Evolutionary conservation across 2,329 filamentous ascomycete genomes (phyloP), one percentile per base, ranked within the genome.

Genomic region (Colletotrichum liriopes): DNA sequence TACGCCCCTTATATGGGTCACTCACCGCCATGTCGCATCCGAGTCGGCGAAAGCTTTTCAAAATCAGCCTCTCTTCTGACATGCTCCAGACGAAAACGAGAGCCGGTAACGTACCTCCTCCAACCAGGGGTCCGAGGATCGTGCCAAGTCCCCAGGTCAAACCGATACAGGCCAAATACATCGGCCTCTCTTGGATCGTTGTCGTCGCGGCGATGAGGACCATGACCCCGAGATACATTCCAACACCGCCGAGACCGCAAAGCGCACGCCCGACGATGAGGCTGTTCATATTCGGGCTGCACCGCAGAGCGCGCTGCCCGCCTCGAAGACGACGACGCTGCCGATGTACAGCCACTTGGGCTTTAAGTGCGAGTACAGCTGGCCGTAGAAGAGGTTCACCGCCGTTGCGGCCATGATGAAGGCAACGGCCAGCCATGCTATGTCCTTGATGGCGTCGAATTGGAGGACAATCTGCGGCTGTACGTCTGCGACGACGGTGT

Each of bases 401-500:
- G 72, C 54, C 12, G 61, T 66, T 0, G 72, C 56, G 1, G 52
- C 61, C 60, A 73, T 56, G 56, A 70, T 67, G 71, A 86, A 83
- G 5, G 75, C 74, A 2, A 77, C 76, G 3, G 72, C 73, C 3
- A 86, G 74, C 84, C 84, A 86, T 0, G 79, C 76, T 5, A 86
- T 76, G 56, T 83, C 81, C 2, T 78, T 69, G 26, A 83, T 74
- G 3, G 78, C 74, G n/a, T 79, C 75, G 56, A 85, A 84, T 1
- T 76, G 73, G 18, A 77, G 72, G 9, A 84, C 77, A 45, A 86
- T 82, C 2, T 76, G 72, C 0, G 81, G 82, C 69, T 86, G 84
- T 5, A 87, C 78, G 74, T 84, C 84, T 3, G 85, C 85, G 1
- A 85, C 79, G 65, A 87, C 84, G 5, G 85, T 87, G 29, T 82